Percentiles rank a stretch among this genome's conserved stretches.
phyloP scores from a whole-genome alignment of 306 rosid genomes.

The Fragaria nilgerrensis region DNA sequence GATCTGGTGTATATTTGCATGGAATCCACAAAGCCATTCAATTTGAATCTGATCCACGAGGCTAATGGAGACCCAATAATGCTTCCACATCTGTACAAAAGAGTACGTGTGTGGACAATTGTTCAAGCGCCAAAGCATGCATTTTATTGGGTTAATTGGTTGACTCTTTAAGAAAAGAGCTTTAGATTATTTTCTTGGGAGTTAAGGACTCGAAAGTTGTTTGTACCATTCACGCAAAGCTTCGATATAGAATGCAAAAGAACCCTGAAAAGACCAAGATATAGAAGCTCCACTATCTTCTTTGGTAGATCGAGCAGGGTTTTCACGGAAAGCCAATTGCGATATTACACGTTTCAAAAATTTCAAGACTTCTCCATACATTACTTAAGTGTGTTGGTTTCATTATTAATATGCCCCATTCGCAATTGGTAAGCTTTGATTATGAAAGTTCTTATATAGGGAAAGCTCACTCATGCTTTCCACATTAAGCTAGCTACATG shows the following conservation, averaged over 20 bases:
- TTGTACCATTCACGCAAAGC: constrained; percentile 21
- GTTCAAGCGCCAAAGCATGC: constrained; percentile 11
- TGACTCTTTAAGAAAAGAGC: constrained; percentile 15
- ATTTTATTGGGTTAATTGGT: constrained; percentile 8
- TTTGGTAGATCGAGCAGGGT: constrained; percentile 29
- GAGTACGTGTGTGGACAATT: background rate
- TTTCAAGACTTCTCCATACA: constrained; percentile 21
- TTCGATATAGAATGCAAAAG: constrained; percentile 15
- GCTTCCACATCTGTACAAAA: constrained; percentile 12
- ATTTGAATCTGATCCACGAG: constrained; percentile 35
- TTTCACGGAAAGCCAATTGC: constrained; percentile 29
- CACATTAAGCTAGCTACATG: background rate
- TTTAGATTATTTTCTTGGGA: constrained; percentile 41
- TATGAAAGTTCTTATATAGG: constrained; percentile 9
- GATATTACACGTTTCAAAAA: constrained; percentile 23
- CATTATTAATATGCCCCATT: too few species aligned
- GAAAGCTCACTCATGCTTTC: constrained; percentile 19
- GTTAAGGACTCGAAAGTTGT: constrained; percentile 52
- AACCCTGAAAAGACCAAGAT: background rate
- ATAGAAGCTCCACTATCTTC: constrained; percentile 33
- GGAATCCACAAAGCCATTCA: constrained; percentile 33
- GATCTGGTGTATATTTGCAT: constrained; percentile 8
- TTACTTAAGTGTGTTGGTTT: background rate
- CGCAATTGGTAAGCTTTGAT: constrained; percentile 4
- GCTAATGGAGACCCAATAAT: constrained; percentile 16